These are phyloP conservation scores for Suillus discolor DNA, from an alignment of 768 basidiomycete genomes.

Conservation along the genomic window DNA sequence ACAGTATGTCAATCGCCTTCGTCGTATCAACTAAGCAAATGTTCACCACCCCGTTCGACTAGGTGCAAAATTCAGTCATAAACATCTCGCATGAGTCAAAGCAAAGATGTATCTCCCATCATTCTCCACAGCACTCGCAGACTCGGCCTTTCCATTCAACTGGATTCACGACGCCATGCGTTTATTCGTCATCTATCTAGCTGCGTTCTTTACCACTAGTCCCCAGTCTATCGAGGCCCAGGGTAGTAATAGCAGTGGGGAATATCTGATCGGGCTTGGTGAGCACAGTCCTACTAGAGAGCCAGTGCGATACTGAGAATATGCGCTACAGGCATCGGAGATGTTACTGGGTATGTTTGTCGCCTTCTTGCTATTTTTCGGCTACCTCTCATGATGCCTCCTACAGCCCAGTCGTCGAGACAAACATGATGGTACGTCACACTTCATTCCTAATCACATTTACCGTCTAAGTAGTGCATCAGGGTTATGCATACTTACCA, in stretches of 20 bases:
- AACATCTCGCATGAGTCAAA: neutral
- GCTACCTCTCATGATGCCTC: slow-evolving; percentile 6
- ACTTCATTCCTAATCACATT: neutral
- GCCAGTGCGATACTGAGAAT: neutral
- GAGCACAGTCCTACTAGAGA: neutral
- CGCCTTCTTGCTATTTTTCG: neutral
- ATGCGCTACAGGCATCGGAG: slow-evolving; percentile 56
- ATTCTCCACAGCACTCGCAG: slow-evolving; percentile 17
- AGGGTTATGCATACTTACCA: slow-evolving; percentile 68
- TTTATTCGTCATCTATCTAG: slow-evolving; percentile 44
- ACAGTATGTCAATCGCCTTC: neutral
- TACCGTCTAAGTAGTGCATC: slow-evolving; percentile 4
- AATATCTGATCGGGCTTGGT: slow-evolving; percentile 30
- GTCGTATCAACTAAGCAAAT: neutral
- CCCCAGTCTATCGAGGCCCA: slow-evolving; percentile 25
- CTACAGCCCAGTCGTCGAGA: slow-evolving; percentile 72
- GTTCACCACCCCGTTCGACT: neutral
- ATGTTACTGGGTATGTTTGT: slow-evolving; percentile 65
- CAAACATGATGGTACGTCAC: slow-evolving; percentile 72
- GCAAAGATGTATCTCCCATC: slow-evolving; percentile 26
- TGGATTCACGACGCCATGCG: slow-evolving; percentile 42
- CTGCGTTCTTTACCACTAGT: slow-evolving; percentile 43
- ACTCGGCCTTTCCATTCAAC: slow-evolving; percentile 16
- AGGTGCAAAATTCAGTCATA: neutral
- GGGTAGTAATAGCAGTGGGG: neutral